phyloP scores from a whole-genome alignment of 2,329 filamentous ascomycete species.

The Talaromyces islandicus region DNA sequence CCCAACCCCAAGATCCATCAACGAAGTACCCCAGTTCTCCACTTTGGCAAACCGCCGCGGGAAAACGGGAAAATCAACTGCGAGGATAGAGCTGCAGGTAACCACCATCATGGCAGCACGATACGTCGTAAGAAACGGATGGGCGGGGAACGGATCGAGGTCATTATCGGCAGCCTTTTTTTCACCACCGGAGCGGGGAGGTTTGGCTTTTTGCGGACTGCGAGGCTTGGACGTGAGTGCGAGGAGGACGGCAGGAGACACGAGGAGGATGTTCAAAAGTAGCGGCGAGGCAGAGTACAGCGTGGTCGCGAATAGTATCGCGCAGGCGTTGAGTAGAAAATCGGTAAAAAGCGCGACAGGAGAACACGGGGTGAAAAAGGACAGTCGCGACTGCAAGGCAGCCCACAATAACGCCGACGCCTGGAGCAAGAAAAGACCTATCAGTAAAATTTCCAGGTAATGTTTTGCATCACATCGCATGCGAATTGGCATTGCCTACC shows the following conservation, averaged over 20 bases:
- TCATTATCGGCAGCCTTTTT: conserved; percentile 13
- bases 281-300: conserved; percentile 71
- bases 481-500: conserved; percentile 42
- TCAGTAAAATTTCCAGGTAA: background rate
- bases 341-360: conserved; percentile 65
- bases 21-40: conserved; percentile 98
- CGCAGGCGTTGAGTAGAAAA: conserved; percentile 79
- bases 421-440: conserved; percentile 41
- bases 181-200: conserved; percentile 21
- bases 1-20: conserved; percentile 97
- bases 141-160: conserved; percentile 61
- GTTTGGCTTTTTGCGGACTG: conserved; percentile 28
- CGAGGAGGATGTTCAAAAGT: conserved; percentile 67
- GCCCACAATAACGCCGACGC: conserved; percentile 82
- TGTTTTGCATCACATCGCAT: background rate
- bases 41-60: conserved; percentile 94
- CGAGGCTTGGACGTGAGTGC: conserved; percentile 39
- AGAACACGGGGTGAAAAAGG: conserved; percentile 74
- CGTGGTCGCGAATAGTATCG: conserved; percentile 77
- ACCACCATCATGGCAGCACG: conserved; percentile 85
- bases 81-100: conserved; percentile 88
- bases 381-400: conserved; percentile 73
- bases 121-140: conserved; percentile 89
- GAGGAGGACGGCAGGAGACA: conserved; percentile 64
- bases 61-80: conserved; percentile 90